Evolutionary conservation across 2,329 filamentous ascomycete species (phyloP), one percentile per base, ranked within the genome.

Genomic region (Cadophora sp.): DNA sequence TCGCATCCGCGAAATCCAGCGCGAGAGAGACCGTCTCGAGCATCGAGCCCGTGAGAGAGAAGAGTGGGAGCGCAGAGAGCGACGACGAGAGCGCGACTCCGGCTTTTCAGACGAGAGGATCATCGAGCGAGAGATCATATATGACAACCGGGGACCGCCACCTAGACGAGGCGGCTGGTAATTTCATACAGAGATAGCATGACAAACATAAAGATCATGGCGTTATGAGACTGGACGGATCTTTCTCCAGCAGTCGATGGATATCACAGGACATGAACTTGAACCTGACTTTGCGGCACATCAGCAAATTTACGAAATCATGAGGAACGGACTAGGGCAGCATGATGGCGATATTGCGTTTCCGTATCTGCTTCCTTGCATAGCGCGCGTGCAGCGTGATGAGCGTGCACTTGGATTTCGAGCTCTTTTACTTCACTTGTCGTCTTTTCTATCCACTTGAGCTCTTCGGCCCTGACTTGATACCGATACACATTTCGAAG

Each of bases 111-210:
- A 92, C 64, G 89, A 91, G 73, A 82, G 85, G 26, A 83, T 90
- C 72, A 86, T 88, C 69, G 91, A 93, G 80, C 86, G 88, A 37
- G 91, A 93, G 76, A 83, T 92, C 64, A 79, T 90, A 60, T 90
- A 89, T 73, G 90, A 93, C 69, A 66, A 66, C 16, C 53, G 64
- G 24, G 60, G 64, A 64, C 67, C 64, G 22, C 67, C 67, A 12
- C 51, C 62, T 1, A 58, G 67, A 66, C 43, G 67, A 31, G 59
- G 58, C 22, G 63, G 51, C 24, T 69, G 67, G 67, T 69, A 69
- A 31, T 60, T 34, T 12, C 12, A 43, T 19, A 43, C 14, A 16
- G 40, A 34, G 22, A n/a, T 19, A 62, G 19, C 43, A 62, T 19
- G 48, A 50, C 40, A 43, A 5, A 65, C 51, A 34, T 46, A 40